Base-by-base conservation (phyloP, 202 grass and related monocot species). In the Cymbopogon flexuosus region DNA sequence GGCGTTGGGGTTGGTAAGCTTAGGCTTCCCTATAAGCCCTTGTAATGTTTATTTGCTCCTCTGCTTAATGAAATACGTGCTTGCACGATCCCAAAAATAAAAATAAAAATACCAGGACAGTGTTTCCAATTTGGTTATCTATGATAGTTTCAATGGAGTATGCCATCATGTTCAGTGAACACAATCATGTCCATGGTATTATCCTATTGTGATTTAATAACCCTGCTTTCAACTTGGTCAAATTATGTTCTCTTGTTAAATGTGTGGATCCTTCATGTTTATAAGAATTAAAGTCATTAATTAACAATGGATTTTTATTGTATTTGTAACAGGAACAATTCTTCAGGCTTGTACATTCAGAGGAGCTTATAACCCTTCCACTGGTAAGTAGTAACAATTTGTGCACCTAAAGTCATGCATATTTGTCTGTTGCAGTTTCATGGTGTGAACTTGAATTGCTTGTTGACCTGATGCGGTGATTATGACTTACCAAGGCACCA, bases 161-260 rank as follows among this genome's bases (percentile, higher is more conserved):
- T 60, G 34, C 0, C 27, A 62, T n/a, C 43, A 18, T 51, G 43
- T n/a, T 72, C 43, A n/a, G 68, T 31, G 1, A 33, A 72, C 56
- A 77, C 18, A 36, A 34, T 76, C 30, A 62, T 66, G 33, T 36
- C 8, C 36, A 12, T 68, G 10, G 14, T 49, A 11, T 59, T 36
- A 36, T 84, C 41, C 8, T 9, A 10, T 51, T 73, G 18, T 13
- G 1, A n/a, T 37, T 73, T 31, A 57, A 31, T 57, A 74, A 29
- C 30, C 34, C 27, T 36, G 30, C 46, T 71, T 30, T 31, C 1
- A 49, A 31, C 14, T 70, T 77, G 45, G 8, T 24, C 8, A 69
- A 83, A 68, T 45, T 70, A 78, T 70, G 39, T 5, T 47, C 37
- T 76, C 49, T 47, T 18, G 13, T 71, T 30, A 62, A 62, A 71